Conservation (phyloP, 306 rosid genomes). For the Dryas drummondii region DNA sequence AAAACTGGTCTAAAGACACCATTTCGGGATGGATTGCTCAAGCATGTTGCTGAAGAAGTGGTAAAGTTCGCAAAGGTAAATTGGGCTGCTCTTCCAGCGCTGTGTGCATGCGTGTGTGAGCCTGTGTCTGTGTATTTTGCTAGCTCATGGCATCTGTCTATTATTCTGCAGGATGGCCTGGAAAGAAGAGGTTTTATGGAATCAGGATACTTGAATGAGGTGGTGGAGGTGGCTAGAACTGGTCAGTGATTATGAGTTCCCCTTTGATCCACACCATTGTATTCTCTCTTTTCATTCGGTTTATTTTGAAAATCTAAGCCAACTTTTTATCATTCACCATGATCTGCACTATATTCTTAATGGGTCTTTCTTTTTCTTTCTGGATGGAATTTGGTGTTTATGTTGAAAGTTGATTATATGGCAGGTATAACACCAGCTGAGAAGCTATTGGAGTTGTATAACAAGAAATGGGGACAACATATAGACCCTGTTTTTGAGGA, state of each 20-base stretch:
- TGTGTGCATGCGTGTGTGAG: slow-evolving; percentile 15
- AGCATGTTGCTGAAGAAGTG: slow-evolving; percentile 60
- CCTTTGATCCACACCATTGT: background rate
- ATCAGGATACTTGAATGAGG: slow-evolving; percentile 83
- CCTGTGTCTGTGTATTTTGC: background rate
- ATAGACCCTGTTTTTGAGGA: slow-evolving; percentile 89
- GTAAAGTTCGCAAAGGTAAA: slow-evolving; percentile 54
- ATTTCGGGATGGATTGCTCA: slow-evolving; percentile 55
- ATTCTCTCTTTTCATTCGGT: no score
- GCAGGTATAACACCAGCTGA: slow-evolving; percentile 93
- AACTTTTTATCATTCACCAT: background rate
- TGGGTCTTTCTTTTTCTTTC: background rate
- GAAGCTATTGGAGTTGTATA: slow-evolving; percentile 74
- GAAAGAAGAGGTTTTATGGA: slow-evolving; percentile 94
- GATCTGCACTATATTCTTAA: background rate
- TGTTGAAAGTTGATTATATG: slow-evolving; percentile 12
- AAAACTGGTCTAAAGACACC: slow-evolving; percentile 54
- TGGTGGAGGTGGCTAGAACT: slow-evolving; percentile 82
- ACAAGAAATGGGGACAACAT: slow-evolving; percentile 78
- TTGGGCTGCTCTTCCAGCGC: slow-evolving; percentile 1
- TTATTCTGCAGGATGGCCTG: slow-evolving; percentile 73
- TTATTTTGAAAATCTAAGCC: background rate
- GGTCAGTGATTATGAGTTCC: slow-evolving; percentile 42
- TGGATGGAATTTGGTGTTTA: background rate
- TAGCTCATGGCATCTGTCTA: slow-evolving; percentile 2